Conservation (phyloP, 768 basidiomycete genomes). For the Mycena chlorophos region DNA sequence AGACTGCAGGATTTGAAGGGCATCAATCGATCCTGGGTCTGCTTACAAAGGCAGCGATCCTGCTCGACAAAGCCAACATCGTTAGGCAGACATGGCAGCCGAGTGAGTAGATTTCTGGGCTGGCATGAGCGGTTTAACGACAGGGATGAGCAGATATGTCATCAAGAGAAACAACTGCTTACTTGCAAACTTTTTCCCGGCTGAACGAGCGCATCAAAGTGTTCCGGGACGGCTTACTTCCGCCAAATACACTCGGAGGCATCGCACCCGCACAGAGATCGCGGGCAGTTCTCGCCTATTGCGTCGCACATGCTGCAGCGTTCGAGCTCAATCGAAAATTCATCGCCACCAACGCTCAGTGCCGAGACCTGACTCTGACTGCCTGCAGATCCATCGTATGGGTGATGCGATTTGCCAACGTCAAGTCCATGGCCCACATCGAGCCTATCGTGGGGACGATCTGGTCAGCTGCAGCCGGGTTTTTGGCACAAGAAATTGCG, state of each 20-base stretch:
- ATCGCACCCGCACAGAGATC: background rate
- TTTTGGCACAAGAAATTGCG: constrained; percentile 5
- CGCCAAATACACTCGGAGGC: constrained; percentile 2
- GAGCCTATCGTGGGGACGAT: constrained; percentile 11
- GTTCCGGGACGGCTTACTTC: constrained; percentile 10
- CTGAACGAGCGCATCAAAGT: constrained; percentile 29
- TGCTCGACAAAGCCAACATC: constrained; percentile 28
- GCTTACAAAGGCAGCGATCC: constrained; percentile 11
- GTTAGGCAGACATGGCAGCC: constrained; percentile 20
- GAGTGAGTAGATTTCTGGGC: too few relatives aligned
- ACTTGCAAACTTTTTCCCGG: constrained; percentile 22
- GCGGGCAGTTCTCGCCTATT: constrained; percentile 7
- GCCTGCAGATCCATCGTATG: constrained; percentile 5
- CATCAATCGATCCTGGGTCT: constrained; percentile 1
- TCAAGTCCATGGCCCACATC: background rate
- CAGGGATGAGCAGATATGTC: constrained; percentile 20
- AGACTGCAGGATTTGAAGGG: background rate
- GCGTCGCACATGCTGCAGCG: constrained; percentile 8
- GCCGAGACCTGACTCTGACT: background rate
- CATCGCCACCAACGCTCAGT: constrained; percentile 2
- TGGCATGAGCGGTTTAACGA: background rate
- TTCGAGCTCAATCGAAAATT: constrained; percentile 13
- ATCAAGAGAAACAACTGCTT: constrained; percentile 22
- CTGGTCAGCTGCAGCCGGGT: constrained; percentile 6
- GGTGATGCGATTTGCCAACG: background rate